Conservation (phyloP, 228 moss, liverwort and hornwort genomes). For the Sphagnum fallax region DNA sequence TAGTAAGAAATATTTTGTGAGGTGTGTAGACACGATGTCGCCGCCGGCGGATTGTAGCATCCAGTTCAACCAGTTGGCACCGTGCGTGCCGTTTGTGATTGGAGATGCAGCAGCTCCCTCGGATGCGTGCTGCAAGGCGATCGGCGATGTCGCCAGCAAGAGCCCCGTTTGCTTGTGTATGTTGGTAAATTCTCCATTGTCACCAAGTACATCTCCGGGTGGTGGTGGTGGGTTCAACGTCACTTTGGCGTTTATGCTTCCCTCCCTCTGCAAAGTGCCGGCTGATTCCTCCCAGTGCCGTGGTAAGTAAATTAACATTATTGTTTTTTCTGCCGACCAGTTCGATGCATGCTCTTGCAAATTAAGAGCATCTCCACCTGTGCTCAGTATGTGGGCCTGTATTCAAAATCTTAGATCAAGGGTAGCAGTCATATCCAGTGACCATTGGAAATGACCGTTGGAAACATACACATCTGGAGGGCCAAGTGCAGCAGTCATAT, state of each 20-base stretch:
- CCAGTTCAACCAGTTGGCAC: neutral
- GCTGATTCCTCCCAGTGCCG: neutral
- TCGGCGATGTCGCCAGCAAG: neutral
- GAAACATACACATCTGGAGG: too few species aligned
- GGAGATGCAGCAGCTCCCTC: neutral
- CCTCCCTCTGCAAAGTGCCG: neutral
- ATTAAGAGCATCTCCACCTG: too few species aligned
- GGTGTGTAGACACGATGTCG: too few species aligned
- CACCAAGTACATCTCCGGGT: neutral
- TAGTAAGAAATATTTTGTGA: too few species aligned
- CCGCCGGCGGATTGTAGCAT: neutral
- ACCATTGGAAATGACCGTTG: too few species aligned
- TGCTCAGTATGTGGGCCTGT: too few species aligned
- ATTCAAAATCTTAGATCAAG: too few species aligned
- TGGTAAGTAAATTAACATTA: neutral
- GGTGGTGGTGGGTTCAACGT: neutral
- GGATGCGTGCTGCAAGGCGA: neutral
- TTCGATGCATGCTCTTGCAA: too few species aligned
- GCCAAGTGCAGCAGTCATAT: too few species aligned
- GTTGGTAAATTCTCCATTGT: neutral
- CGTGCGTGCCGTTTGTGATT: neutral
- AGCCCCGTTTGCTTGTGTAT: neutral
- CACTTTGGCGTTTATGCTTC: neutral
- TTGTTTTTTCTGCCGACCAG: too few species aligned
- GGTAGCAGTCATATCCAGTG: too few species aligned